These are phyloP conservation scores for Scutellaria minor DNA, from an alignment of 257 asterid species.

Conservation along the genomic window DNA sequence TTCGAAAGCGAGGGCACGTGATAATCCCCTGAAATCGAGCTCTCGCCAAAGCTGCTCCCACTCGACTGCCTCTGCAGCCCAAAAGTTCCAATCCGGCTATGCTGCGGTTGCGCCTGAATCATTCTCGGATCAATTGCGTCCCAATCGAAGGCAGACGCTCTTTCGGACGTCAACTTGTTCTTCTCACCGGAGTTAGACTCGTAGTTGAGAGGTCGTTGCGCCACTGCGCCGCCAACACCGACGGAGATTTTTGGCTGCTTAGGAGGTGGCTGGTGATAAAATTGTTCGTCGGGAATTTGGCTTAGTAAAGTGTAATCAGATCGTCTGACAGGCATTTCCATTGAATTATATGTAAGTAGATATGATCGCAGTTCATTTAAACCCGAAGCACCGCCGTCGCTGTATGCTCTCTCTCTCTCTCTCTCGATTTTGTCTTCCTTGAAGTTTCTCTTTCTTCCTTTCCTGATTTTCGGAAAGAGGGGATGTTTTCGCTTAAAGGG, in stretches of 20 bases:
- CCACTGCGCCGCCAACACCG: constrained; percentile 40
- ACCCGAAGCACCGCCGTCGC: constrained; percentile 53
- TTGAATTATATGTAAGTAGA: constrained; percentile 32
- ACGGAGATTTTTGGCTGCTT: constrained; percentile 52
- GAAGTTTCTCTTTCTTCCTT: constrained; percentile 35
- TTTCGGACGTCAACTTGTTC: constrained; percentile 48
- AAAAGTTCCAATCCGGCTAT: constrained; percentile 61
- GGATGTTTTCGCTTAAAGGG: constrained; percentile 38
- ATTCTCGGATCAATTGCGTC: constrained; percentile 68
- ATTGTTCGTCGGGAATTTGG: constrained; percentile 74
- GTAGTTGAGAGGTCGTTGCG: constrained; percentile 46
- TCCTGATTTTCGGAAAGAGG: constrained; percentile 36
- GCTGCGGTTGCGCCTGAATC: constrained; percentile 54
- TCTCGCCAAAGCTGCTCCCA: constrained; percentile 90
- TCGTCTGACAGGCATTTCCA: constrained; percentile 85
- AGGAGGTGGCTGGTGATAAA: constrained; percentile 43
- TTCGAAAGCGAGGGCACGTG: constrained; percentile 61
- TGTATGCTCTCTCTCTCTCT: constrained; percentile 7
- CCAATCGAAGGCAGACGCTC: constrained; percentile 62
- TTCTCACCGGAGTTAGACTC: constrained; percentile 73
- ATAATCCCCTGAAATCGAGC: constrained; percentile 85
- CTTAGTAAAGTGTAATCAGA: constrained; percentile 70
- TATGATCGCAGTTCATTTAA: constrained; percentile 36
- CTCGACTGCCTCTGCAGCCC: constrained; percentile 91
- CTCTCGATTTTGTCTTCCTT: constrained; percentile 24